Evolutionary conservation across 75 land plant genomes (phyloP).

Genomic region (Pinus taeda): DNA sequence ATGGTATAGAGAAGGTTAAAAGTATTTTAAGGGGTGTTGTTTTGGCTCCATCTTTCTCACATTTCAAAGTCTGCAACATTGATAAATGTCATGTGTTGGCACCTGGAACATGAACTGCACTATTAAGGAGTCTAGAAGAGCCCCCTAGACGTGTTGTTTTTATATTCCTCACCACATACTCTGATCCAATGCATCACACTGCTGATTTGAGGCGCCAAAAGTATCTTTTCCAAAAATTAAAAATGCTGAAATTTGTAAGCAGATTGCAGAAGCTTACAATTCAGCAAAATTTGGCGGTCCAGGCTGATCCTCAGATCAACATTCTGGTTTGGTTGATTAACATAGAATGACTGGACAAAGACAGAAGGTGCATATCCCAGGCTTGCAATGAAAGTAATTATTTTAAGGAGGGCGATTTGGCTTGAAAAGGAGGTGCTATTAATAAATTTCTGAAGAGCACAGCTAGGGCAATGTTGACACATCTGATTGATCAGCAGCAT

Average conservation of each 20-base stretch:
- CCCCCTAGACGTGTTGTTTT: slow-evolving; percentile 60
- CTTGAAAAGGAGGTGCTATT: too few species aligned
- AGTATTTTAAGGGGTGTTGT: slow-evolving; percentile 36
- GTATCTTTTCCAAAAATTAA: slow-evolving; percentile 71
- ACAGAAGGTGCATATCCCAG: too few species aligned
- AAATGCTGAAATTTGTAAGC: slow-evolving; percentile 41
- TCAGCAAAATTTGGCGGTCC: slow-evolving; percentile 62
- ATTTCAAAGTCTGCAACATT: slow-evolving; percentile 65
- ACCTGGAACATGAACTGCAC: slow-evolving; percentile 53
- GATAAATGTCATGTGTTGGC: slow-evolving; percentile 74
- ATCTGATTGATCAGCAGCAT: too few species aligned
- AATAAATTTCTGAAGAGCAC: too few species aligned
- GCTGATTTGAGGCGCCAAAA: slow-evolving; percentile 69
- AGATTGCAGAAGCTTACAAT: slow-evolving; percentile 45
- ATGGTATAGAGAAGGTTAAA: slow-evolving; percentile 44
- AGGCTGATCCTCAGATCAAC: slow-evolving; percentile 18
- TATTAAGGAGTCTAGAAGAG: slow-evolving; percentile 65
- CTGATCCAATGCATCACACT: slow-evolving; percentile 63
- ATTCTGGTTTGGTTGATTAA: too few species aligned
- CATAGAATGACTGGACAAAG: too few species aligned
- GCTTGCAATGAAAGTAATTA: too few species aligned
- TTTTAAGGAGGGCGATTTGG: too few species aligned
- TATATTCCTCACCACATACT: slow-evolving; percentile 67
- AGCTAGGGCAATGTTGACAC: too few species aligned
- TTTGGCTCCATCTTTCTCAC: slow-evolving; percentile 14